Conservation (phyloP, 1,139 yeast species). For the Candida glucosophila region DNA sequence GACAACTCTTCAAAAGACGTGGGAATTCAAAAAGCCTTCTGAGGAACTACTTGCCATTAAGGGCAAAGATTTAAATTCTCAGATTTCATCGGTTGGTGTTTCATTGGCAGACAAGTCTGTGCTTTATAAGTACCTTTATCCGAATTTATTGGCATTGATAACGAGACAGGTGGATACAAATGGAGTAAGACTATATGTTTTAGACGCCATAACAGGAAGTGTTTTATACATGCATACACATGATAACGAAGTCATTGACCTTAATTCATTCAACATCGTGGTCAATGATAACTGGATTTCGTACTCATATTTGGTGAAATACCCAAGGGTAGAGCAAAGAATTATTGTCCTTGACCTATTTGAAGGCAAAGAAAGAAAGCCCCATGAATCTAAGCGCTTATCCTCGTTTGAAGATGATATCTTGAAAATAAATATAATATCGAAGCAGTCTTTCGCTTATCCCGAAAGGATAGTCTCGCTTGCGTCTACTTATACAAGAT, state of each 20-base stretch:
- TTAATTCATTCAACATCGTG: constrained; percentile 37
- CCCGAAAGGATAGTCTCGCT: constrained; percentile 49
- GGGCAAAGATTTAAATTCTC: constrained; percentile 28
- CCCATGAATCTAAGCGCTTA: constrained; percentile 10
- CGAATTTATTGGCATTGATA: constrained; percentile 54
- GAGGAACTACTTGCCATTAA: constrained; percentile 12
- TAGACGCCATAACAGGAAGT: constrained; percentile 68
- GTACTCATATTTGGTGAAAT: constrained; percentile 50
- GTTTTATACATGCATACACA: constrained; percentile 43
- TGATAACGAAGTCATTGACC: constrained; percentile 25
- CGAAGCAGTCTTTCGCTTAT: constrained; percentile 49
- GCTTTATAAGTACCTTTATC: constrained; percentile 76
- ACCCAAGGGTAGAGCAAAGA: constrained; percentile 48
- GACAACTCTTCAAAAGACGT: constrained; percentile 9
- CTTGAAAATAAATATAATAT: constrained; percentile 18
- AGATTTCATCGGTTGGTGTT: constrained; percentile 60
- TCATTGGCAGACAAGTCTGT: constrained; percentile 66
- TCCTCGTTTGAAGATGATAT: constrained; percentile 21
- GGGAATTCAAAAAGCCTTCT: constrained; percentile 18
- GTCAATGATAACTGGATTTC: constrained; percentile 83
- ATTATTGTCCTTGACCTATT: constrained; percentile 71
- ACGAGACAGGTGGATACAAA: constrained; percentile 24
- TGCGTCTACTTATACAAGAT: constrained; percentile 53
- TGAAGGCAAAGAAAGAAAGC: constrained; percentile 42
- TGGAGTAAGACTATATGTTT: constrained; percentile 37